Base-by-base conservation (phyloP, 768 basidiomycete genomes). In the Mycena sanguinolenta region DNA sequence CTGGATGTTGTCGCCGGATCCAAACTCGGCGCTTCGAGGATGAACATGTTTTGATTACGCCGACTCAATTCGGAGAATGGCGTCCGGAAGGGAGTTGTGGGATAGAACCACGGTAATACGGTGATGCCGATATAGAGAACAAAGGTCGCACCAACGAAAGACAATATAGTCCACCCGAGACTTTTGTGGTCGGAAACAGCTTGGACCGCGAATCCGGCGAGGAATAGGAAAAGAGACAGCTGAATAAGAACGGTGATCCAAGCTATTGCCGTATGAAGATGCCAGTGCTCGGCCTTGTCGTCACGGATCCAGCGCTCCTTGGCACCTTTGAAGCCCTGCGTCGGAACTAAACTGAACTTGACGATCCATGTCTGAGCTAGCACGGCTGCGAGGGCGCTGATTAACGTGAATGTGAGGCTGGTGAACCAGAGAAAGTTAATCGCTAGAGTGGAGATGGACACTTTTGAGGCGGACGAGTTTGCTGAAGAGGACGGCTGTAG, bases 321-420 rank as follows among this genome's bases (percentile, higher is more conserved):
- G 6, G 63, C 63, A 4, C 63, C 63, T 19, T 36, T 55, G 63
- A 39, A 55, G 28, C 53, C 63, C 27, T 44, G 38, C 16, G 53
- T 44, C 27, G 63, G 23, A 55, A 64, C 46, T 14, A 55, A 64
- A 25, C 63, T 55, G 36, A 64, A 64, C 38, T 64, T 39, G 4
- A 54, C 52, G 44, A 64, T 28, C 63, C 63, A 64, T 9, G 63
- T 64, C 23, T 55, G 63, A n/a, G 53, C 63, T 34, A 64, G 34
- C 36, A 64, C 63, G 16, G 53, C 63, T 9, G 53, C 63, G 27
- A 64, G 53, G 17, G 63, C 63, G 53, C 63, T 64, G 63, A 64
- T 64, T 21, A 64, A 64, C 6, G 63, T n/a, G n/a, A n/a, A n/a
- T n/a, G n/a, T n/a, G n/a, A n/a, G n/a, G n/a, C n/a, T n/a, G n/a